These are phyloP conservation scores for Calendula officinalis DNA, from an alignment of 129 eudicot genomes.

Conservation along the genomic window DNA sequence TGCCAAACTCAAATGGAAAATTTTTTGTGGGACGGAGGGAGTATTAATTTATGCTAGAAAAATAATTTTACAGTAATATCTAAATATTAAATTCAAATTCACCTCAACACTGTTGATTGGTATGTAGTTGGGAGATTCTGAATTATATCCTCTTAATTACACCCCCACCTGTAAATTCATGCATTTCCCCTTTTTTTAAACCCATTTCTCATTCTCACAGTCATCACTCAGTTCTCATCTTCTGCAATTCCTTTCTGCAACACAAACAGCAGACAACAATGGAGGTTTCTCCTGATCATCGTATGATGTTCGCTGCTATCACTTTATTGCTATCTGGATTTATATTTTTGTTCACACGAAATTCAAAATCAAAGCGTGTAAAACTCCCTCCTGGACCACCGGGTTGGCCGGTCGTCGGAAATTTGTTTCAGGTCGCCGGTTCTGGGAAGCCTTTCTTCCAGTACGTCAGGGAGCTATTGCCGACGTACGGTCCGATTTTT, in stretches of 20 bases:
- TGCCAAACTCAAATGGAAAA: no score
- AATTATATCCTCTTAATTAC: conserved; percentile 17
- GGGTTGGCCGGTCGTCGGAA: conserved; percentile 44
- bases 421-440: conserved; percentile 66
- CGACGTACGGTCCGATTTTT: conserved; percentile 67
- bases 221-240: conserved; percentile 8
- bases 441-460: conserved; percentile 74
- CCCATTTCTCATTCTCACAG: neutral
- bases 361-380: conserved; percentile 19
- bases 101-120: conserved; percentile 8
- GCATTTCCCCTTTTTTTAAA: conserved; percentile 12
- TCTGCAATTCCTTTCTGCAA: neutral
- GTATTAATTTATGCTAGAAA: no score
- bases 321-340: conserved; percentile 36
- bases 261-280: conserved; percentile 34
- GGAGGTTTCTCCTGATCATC: conserved; percentile 32
- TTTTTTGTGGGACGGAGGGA: no score
- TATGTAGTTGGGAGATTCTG: conserved; percentile 27
- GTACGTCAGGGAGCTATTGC: conserved; percentile 54
- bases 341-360: conserved; percentile 24
- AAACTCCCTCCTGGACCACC: conserved; percentile 55
- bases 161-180: conserved; percentile 28
- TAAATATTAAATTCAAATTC: neutral
- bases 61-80: neutral
- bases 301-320: conserved; percentile 42